Evolutionary conservation across 2,329 filamentous ascomycete species (phyloP), one percentile per base, ranked within the genome.

Genomic region (Dryadomyces quercus-mongolicae): DNA sequence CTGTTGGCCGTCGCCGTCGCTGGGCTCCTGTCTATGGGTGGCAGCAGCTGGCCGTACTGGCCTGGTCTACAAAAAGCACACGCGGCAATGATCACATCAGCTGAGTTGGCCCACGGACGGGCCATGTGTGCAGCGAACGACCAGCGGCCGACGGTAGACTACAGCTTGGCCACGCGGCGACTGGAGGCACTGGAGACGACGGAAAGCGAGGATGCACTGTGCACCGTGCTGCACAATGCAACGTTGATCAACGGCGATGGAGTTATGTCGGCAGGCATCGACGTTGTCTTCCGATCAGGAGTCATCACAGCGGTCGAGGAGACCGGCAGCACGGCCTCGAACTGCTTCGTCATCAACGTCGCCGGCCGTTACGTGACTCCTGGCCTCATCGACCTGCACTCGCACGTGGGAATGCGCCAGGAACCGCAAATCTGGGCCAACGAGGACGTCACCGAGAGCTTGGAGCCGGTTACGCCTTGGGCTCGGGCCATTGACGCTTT

Each of bases 341-440:
- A 12, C 36, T 40, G 36, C 15, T 40, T 40, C 12, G 40, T 58
- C 18, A 44, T 54, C 38, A 56, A 71, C 44, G 53, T 73, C 38
- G 58, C 62, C 34, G 70, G 71, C 6, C 64, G 65, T 50, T 68
- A 67, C 12, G 43, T 74, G 25, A 74, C 71, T 0, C 71, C 71
- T 0, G 72, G 72, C 1, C 59, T 74, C 5, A 66, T 74, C 1
- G 72, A 74, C 57, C 69, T 74, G 66, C 72, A 74, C 60, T 72
- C 71, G 2, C 72, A 74, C 59, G 69, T 71, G 56, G 61, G 36
- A 5, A 40, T 40, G 36, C 36, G 36, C 36, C 10, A 61, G 18
- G 72, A 68, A 67, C 72, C 71, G 0, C 40, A 55, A 15, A 55
- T 67, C 2, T 48, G 49, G n/a, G 60, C 62, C 13, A 65, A 60